Conservation (phyloP, 2,329 filamentous ascomycete species). For the Apiospora hydei region DNA sequence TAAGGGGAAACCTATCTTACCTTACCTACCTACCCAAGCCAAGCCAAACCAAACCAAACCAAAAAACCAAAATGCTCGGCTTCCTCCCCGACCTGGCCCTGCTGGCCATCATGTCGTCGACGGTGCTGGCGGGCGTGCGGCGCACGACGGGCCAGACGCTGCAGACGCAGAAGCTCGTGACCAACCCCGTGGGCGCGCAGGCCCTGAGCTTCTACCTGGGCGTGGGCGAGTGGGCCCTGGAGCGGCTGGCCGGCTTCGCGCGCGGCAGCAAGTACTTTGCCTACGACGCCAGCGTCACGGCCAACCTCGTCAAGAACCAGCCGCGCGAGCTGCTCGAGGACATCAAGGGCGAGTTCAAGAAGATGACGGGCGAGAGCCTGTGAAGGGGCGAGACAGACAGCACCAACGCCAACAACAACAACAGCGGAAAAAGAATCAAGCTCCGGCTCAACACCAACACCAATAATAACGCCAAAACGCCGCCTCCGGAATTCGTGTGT, state of each 20-base stretch:
- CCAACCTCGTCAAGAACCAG: constrained; percentile 22
- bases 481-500: background rate
- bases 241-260: constrained; percentile 18
- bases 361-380: constrained; percentile 17
- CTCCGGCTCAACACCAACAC: too few relatives aligned
- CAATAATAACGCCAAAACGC: too few relatives aligned
- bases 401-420: too few relatives aligned
- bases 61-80: constrained; percentile 7
- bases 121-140: constrained; percentile 28
- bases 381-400: background rate
- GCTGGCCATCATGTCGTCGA: constrained; percentile 22
- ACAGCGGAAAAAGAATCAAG: too few relatives aligned
- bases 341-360: constrained; percentile 23
- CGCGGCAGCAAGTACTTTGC: constrained; percentile 19
- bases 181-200: constrained; percentile 16
- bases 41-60: background rate
- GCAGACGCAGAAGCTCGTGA: constrained; percentile 14
- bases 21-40: background rate
- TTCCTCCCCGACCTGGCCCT: constrained; percentile 29
- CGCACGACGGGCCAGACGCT: constrained; percentile 23
- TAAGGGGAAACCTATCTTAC: background rate
- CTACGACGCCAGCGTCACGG: constrained; percentile 17
- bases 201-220: constrained; percentile 1
- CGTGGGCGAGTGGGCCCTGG: constrained; percentile 20
- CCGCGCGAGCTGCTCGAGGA: constrained; percentile 23